Base-by-base conservation (phyloP, 805 yeast species). In the Teunomyces atbi region DNA sequence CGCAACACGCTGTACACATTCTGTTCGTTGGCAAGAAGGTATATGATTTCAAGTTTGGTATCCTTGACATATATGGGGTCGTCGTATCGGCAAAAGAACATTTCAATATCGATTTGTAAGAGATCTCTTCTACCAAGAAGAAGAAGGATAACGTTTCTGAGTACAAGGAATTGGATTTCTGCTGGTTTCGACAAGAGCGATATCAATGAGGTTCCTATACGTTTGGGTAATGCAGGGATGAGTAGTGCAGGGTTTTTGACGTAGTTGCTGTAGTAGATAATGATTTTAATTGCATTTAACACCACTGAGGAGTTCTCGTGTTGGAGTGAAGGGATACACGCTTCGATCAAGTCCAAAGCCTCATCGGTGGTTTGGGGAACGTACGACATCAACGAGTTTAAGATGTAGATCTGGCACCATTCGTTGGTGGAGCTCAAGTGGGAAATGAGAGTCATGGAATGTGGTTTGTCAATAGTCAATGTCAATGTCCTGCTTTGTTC, bases 31-130 rank as follows among this genome's bases (percentile, higher is more conserved):
- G 97, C 95, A 40, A 92, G 69, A 30, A 89, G 69, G 55, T 86
- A 88, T 18, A 92, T 82, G 48, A 94, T 85, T 60, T 92, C 97
- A 38, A 92, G 70, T 59, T 92, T 92, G 4, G 97, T 87, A 56
- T 89, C 92, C 62, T 90, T 89, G 59, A 92, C 82, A 61, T 88
- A 92, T 18, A 87, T 81, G 1, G 96, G 94, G 61, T 91, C 97
- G 61, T 86, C 85, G 56, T 80, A 87, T 48, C 82, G 82, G 66
- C 94, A 84, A 65, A 89, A 90, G 60, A 91, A 89, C 67, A 82
- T 79, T 44, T 82, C 79, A n/a, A 88, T 89, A 51, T 87, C 94
- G 45, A 86, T 70, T 20, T 72, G 65, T 34, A 82, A 65, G 46
- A 89, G 67, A 18, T 77, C 73, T 10, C 84, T 82, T 49, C 82